phyloP scores from a whole-genome alignment of 73 alveolate genomes.

The Paramecium tetraurelia region DNA sequence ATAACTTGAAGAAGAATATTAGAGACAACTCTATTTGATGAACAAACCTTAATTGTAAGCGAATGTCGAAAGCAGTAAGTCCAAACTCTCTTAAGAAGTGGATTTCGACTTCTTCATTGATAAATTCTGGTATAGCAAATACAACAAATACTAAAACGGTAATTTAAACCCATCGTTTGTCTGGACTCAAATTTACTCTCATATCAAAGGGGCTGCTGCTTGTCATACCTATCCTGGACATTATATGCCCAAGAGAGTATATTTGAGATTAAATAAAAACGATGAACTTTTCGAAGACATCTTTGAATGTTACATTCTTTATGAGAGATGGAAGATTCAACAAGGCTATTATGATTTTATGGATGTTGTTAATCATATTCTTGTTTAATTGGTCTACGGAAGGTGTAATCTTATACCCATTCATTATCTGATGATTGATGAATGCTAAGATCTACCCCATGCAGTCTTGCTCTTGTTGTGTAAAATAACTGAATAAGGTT shows the following conservation, averaged over 20 bases:
- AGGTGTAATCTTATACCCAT: conserved; percentile 63
- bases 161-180: conserved; percentile 62
- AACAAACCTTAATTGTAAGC: background rate
- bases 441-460: conserved; percentile 84
- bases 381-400: conserved; percentile 40
- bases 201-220: conserved; percentile 77
- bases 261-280: conserved; percentile 30
- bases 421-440: conserved; percentile 85
- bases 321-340: conserved; percentile 82
- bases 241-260: conserved; percentile 46
- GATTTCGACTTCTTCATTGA: conserved; percentile 51
- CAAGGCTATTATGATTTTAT: conserved; percentile 78
- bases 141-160: background rate
- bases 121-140: conserved; percentile 46
- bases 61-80: background rate
- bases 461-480: conserved; percentile 68
- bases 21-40: conserved; percentile 51
- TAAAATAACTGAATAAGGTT: conserved; percentile 68
- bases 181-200: conserved; percentile 88
- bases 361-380: conserved; percentile 85
- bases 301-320: conserved; percentile 59
- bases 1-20: conserved; percentile 44
- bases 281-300: background rate
- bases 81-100: conserved; percentile 40
- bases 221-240: conserved; percentile 57